Conservation (phyloP, 257 asterid species). For the Solanum paucissectum region DNA sequence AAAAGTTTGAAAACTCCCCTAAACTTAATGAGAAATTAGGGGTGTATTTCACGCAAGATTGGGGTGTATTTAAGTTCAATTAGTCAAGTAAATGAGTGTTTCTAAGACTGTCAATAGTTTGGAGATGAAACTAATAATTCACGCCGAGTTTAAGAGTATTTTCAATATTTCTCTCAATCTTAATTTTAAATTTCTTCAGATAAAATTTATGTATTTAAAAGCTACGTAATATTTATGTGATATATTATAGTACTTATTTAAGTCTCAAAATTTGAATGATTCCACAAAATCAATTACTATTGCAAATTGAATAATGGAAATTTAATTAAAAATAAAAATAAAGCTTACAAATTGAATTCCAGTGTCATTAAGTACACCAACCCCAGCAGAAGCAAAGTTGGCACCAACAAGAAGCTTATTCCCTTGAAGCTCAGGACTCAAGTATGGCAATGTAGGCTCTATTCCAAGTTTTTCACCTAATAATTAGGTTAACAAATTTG, state of each 20-base stretch:
- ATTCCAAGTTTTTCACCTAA: conserved; percentile 64
- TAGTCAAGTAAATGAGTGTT: too few species aligned
- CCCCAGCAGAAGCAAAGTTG: conserved; percentile 91
- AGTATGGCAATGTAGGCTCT: conserved; percentile 51
- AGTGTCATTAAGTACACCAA: conserved; percentile 77
- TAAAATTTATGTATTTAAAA: background rate
- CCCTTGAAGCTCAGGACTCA: conserved; percentile 50
- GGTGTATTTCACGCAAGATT: too few species aligned
- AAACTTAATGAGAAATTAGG: too few species aligned
- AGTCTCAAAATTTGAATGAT: background rate
- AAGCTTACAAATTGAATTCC: conserved; percentile 71
- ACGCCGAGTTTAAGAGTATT: too few species aligned
- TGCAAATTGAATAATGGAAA: background rate
- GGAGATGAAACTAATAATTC: too few species aligned
- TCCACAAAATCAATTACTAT: background rate
- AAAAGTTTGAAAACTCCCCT: too few species aligned
- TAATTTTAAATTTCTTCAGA: background rate
- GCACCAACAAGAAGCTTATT: conserved; percentile 60
- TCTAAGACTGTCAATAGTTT: too few species aligned
- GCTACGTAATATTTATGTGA: background rate
- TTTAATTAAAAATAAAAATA: background rate
- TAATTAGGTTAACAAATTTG: background rate
- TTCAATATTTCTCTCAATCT: too few species aligned
- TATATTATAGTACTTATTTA: too few species aligned
- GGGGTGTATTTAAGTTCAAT: too few species aligned